Evolutionary conservation across 2,329 filamentous ascomycete species (phyloP), one percentile per base, ranked within the genome.

Genomic region (Trichoderma atroviride): DNA sequence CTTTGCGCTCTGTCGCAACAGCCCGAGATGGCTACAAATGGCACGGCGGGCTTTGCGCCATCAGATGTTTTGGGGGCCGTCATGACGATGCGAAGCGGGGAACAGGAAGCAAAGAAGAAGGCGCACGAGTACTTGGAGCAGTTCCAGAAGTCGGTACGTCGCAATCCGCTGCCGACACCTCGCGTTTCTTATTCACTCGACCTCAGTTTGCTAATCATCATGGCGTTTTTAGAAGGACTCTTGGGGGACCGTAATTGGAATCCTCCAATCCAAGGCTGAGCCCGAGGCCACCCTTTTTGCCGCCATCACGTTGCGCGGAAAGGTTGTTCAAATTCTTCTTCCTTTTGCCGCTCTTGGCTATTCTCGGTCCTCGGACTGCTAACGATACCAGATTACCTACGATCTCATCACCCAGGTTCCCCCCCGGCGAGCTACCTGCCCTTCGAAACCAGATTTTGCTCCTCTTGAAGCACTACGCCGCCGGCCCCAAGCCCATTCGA

Each of bases 301-400:
- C 58, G 96, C 96, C 70, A 98, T 95, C 58, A 99, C 96, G 64
- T 84, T 99, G 77, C 97, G 97, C 84, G 96, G 96, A 85, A 99
- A 99, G 91, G 96, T 98, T 74, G 68, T 64, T 52, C 27, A 29
- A 13, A 16, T 22, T n/a, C 4, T 43, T 35, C 31, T 11, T 52
- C 4, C 5, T 29, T 29, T 22, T 19, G 14, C 29, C 19, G 7
- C 16, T 24, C 35, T n/a, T 47, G 62, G 62, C 43, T 53, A 19
- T 11, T 19, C 7, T 31, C 40, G 55, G 27, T 29, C 47, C 19
- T 43, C 33, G 31, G 19, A 40, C 70, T 70, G 47, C 72, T 63
- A 57, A 71, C 52, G 33, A 47, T 31, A 35, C 14, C 73, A 99
- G 96, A 97, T 99, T 75, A 94, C 94, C 74, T 99, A 97, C 81